Evolutionary conservation across 306 rosid genomes (phyloP), one percentile per base, ranked within the genome.

Genomic region (Adenanthera pavonina): DNA sequence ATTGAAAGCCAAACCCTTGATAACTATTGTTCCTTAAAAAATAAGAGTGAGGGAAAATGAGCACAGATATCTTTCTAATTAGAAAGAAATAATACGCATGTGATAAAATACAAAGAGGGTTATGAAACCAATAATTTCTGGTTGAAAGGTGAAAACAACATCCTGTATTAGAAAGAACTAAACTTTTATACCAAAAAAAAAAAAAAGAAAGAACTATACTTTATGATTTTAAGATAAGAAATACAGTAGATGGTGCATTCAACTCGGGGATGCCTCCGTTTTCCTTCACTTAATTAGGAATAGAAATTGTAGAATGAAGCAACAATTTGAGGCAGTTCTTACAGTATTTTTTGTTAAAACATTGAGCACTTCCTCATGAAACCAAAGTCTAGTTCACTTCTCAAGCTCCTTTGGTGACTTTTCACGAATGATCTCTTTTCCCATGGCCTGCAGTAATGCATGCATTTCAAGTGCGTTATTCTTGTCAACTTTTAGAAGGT

Each of bases 1-100:
- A n/a, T 56, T 56, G 62, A 19, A 56, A 56, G 62, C 11, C 62
- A 56, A 56, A 7, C 62, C 62, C 62, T 56, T n/a, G 62, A 56
- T 56, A 56, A 33, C 34, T 56, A 56, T 56, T 56, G 62, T 56
- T 56, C 33, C 62, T 33, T 56, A 7, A 1, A 6, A 56, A 56
- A 56, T 19, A 56, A 56, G 10, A 56, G 30, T 8, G 0, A 19
- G 33, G 3, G 11, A 56, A 17, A 56, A 56, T n/a, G 19, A n/a
- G 19, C 10, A 19, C 3, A 8, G 62, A 56, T 17, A 56, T 56
- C 10, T 56, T 19, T 9, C 11, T 5, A 5, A 56, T 11, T 56
- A 14, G 6, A 56, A 56, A n/a, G 33, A n/a, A n/a, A 56, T 6
- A 8, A 3, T 17, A 56, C 6, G 33, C 25, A 56, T n/a, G 33